Evolutionary conservation across 2,329 filamentous ascomycete species (phyloP).

Genomic region (Ascocoryne sarcoides): DNA sequence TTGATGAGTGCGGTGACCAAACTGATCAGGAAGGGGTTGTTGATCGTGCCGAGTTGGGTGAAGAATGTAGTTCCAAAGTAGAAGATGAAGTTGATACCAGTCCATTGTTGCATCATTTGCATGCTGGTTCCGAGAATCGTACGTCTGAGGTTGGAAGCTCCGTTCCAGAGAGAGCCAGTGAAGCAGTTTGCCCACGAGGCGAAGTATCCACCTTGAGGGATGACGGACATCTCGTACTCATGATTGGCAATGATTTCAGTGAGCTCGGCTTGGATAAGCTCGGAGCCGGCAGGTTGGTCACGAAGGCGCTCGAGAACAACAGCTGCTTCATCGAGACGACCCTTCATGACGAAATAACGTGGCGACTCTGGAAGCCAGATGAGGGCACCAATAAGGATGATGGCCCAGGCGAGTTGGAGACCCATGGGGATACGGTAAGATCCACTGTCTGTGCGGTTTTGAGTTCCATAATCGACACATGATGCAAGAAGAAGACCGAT

Average conservation of each 20-base stretch:
- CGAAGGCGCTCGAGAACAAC: conserved; percentile 57
- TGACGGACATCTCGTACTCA: conserved; percentile 66
- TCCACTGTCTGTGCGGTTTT: conserved; percentile 51
- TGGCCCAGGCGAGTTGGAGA: conserved; percentile 72
- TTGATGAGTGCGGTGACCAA: conserved; percentile 52
- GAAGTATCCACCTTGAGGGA: conserved; percentile 56
- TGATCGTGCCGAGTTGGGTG: conserved; percentile 59
- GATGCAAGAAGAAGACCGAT: conserved; percentile 69
- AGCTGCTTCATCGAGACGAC: conserved; percentile 56
- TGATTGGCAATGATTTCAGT: conserved; percentile 83
- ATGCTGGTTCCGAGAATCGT: conserved; percentile 63
- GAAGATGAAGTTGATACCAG: conserved; percentile 90
- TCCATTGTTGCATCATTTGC: conserved; percentile 70
- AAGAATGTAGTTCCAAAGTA: conserved; percentile 92
- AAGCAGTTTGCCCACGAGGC: conserved; percentile 66
- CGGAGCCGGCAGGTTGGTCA: conserved; percentile 62
- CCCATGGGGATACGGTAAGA: conserved; percentile 75
- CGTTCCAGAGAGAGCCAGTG: conserved; percentile 56
- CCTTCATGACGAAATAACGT: conserved; percentile 74
- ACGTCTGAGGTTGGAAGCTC: conserved; percentile 62
- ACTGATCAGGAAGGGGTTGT: conserved; percentile 63
- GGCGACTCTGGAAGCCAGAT: conserved; percentile 75
- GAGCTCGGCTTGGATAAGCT: conserved; percentile 69
- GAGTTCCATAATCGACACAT: conserved; percentile 63
- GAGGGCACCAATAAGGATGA: conserved; percentile 65